Percentiles rank a stretch among this genome's conserved stretches.
Conservation (phyloP, 345 rosid species). For the Iberis pinnata region DNA sequence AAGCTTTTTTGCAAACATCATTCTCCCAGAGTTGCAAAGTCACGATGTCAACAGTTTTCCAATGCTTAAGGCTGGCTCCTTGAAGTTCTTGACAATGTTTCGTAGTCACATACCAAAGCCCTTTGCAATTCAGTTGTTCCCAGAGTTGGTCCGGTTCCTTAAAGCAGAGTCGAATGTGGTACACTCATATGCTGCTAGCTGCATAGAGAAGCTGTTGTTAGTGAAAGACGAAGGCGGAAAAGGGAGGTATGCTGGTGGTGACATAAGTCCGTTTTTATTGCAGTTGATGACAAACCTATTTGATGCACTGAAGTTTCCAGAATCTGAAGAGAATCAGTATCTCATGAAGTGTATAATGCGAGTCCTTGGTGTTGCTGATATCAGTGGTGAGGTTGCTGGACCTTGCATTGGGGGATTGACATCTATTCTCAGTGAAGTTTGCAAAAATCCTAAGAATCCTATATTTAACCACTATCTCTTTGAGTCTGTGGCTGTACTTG, state of each 20-base stretch:
- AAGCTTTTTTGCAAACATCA: constrained; percentile 63
- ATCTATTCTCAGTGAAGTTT: constrained; percentile 64
- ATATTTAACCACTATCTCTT: constrained; percentile 91
- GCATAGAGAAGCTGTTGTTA: constrained; percentile 85
- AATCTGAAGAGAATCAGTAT: constrained; percentile 95
- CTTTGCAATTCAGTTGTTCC: constrained; percentile 57
- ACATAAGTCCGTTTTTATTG: constrained; percentile 51
- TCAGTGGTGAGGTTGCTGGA: constrained; percentile 63
- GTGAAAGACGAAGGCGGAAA: constrained; percentile 88
- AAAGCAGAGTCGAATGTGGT: constrained; percentile 80
- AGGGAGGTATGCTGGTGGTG: constrained; percentile 57
- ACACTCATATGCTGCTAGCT: constrained; percentile 95
- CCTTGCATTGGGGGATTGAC: constrained; percentile 82
- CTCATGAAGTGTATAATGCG: constrained; percentile 97
- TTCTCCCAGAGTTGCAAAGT: constrained; percentile 79
- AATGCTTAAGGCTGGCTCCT: constrained; percentile 92
- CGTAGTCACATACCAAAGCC: constrained; percentile 65
- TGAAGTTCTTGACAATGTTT: constrained; percentile 81
- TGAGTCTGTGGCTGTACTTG: constrained; percentile 94
- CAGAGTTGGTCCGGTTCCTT: constrained; percentile 68
- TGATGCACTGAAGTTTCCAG: constrained; percentile 63
- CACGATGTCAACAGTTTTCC: constrained; percentile 70
- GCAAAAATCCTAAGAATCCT: constrained; percentile 88
- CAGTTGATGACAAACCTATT: constrained; percentile 67
- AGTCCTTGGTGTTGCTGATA: constrained; percentile 77